Evolutionary conservation across 2,329 filamentous ascomycete species (phyloP), one percentile per base, ranked within the genome.

Genomic region (Plectosphaerella plurivora): DNA sequence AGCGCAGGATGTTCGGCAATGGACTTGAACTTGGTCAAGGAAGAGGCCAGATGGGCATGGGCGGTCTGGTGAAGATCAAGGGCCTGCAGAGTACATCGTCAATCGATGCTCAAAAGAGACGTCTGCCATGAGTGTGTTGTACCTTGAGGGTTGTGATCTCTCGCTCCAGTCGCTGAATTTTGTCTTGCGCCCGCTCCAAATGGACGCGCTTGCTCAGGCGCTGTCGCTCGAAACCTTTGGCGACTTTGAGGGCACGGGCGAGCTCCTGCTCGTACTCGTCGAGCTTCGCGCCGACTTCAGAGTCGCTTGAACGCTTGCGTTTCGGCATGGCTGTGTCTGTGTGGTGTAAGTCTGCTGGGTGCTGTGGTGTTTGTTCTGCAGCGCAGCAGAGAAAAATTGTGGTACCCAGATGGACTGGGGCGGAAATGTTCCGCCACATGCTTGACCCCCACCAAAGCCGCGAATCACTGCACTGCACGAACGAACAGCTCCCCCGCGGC

Each of bases 201-300:
- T 70, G 75, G 14, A 81, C 67, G 42, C 78, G 73, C 65, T 83
- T 86, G 55, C 86, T 79, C 54, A 88, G 78, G 58, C 91, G 88
- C 70, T 93, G 89, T 45, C 88, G 79, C 73, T 93, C 89, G 63
- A 90, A 87, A 46, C 86, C 85, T 64, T 89, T 90, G 52, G 85
- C 86, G 11, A 78, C 74, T 68, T 91, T 91, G 55, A 93, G 75
- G 1, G 86, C 86, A 53, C 82, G 79, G 55, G 78, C 78, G 9
- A 93, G 73, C 36, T 84, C 76, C 63, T 82, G 83, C 57, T 78
- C 75, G 60, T 77, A 73, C 59, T 80, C 77, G 9, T 73, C 68
- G n/a, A 86, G 71, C 55, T 76, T 74, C 9, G 76, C 72, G 9
- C 76, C 71, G 45, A 83, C 67, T 52, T 65, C 70, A 28, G 70